Evolutionary conservation across 108 stramenopile genomes (phyloP), one percentile per base, ranked within the genome.

Genomic region (Skeletonema tropicum): DNA sequence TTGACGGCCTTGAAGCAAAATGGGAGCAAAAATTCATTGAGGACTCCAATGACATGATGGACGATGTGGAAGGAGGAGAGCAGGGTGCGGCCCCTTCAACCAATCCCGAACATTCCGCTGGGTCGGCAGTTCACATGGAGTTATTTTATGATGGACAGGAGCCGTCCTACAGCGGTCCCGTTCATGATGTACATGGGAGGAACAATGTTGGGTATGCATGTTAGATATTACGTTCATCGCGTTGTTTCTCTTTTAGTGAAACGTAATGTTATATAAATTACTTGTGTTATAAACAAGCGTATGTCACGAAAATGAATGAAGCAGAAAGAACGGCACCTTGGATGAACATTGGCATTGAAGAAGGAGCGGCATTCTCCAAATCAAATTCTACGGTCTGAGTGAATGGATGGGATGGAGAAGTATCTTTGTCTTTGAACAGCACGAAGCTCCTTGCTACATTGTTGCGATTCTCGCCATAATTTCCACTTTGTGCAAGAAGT

Each of bases 391-490:
- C 38, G 11, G 52, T 45, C 0, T 59, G 67, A 26, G 5, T 52
- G 65, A 52, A 10, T 12, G 23, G 52, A 26, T 17, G 39, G 21
- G 23, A 17, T 3, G 36, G 13, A 29, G 23, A 17, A 14, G 35
- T 17, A 14, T 45, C 59, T 3, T 38, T 39, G 3, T 32, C 5
- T 26, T 75, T 70, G 41, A 75, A 71, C 45, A 81, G 30, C 29
- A 71, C 74, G 66, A 81, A 81, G 58, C 74, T 75, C 59, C 80
- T 70, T 10, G 60, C 60, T 1, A 81, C 65, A 13, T 71, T 71
- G 35, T 74, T 75, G 52, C 52, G 38, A 12, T 68, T 62, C 6
- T 75, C 69, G 9, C 80, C 80, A 36, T 81, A 81, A 17, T 71
- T 41, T 2, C 74, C 80, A 64, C 26, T 66, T 30, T 81, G 80